Percentiles rank a stretch among this genome's conserved stretches.
These are phyloP conservation scores for Coriaria nepalensis DNA, from an alignment of 306 rosid species.

Conservation along the genomic window DNA sequence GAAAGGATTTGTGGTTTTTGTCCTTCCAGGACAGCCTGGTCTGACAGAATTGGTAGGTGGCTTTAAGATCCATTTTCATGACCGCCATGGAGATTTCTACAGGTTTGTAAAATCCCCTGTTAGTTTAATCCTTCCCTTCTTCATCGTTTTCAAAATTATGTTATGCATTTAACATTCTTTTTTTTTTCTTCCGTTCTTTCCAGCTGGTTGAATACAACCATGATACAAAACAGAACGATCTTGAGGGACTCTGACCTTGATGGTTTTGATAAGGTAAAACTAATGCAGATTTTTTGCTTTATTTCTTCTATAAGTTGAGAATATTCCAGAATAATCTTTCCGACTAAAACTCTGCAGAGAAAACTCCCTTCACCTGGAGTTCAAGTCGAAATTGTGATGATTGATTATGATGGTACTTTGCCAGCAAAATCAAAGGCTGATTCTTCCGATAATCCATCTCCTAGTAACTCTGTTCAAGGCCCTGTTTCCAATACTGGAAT, in stretches of 20 bases:
- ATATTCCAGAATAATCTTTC: background rate
- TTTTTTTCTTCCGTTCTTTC: constrained; percentile 17
- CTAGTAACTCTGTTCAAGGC: constrained; percentile 18
- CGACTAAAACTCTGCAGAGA: constrained; percentile 34
- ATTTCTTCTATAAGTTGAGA: background rate
- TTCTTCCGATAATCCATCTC: constrained; percentile 34
- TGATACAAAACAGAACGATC: constrained; percentile 53
- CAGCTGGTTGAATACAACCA: constrained; percentile 85
- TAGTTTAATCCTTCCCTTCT: background rate
- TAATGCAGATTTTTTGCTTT: constrained; percentile 1
- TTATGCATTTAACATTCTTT: constrained; percentile 3
- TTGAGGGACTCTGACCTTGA: constrained; percentile 56
- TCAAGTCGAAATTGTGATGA: constrained; percentile 73
- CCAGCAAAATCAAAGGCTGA: constrained; percentile 29
- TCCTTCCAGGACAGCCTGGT: constrained; percentile 91
- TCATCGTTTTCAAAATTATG: background rate
- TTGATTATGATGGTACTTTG: constrained; percentile 50
- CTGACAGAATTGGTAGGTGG: constrained; percentile 75
- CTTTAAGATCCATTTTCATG: constrained; percentile 82
- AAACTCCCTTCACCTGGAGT: constrained; percentile 80
- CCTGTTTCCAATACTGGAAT: constrained; percentile 18
- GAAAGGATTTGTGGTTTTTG: constrained; percentile 87
- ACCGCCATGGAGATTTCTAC: constrained; percentile 90
- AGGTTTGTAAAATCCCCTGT: constrained; percentile 34
- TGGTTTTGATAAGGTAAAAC: constrained; percentile 75